These are phyloP conservation scores for Leccinum disarticulatum DNA, from an alignment of 768 basidiomycete genomes.

Conservation along the genomic window DNA sequence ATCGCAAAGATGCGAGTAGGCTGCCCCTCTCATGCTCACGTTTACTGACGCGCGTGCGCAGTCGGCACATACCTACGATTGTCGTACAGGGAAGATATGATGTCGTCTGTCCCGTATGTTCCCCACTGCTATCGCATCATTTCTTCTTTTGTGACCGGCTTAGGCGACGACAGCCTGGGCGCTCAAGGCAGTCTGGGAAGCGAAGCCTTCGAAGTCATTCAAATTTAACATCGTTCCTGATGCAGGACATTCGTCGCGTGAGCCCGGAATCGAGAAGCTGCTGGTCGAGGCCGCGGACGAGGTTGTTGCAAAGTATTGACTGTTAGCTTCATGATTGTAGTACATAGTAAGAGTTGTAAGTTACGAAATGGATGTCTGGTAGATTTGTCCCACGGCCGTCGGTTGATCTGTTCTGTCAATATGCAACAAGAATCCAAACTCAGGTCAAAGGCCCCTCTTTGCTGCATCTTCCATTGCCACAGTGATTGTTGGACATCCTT, in stretches of 20 bases:
- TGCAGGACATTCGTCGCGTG: conserved; percentile 85
- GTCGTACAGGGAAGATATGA: conserved; percentile 89
- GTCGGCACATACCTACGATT: conserved; percentile 83
- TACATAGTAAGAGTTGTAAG: background rate
- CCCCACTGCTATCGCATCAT: background rate
- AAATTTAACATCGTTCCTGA: conserved; percentile 71
- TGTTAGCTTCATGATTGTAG: conserved; percentile 18
- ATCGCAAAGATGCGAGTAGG: conserved; percentile 81
- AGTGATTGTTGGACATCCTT: conserved; percentile 2
- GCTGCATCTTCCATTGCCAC: background rate
- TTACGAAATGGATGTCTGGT: background rate
- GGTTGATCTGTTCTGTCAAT: background rate
- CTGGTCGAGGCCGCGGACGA: conserved; percentile 58
- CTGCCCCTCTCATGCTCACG: background rate
- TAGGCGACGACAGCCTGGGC: conserved; percentile 79
- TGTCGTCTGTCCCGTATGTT: conserved; percentile 76
- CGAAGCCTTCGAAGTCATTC: conserved; percentile 44
- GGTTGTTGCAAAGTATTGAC: conserved; percentile 27
- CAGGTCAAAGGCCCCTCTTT: background rate
- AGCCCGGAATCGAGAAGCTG: conserved; percentile 61
- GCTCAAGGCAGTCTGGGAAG: conserved; percentile 82
- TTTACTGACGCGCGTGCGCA: conserved; percentile 30
- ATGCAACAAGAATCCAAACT: background rate
- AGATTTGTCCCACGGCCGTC: conserved; percentile 1
- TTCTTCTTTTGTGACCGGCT: conserved; percentile 29